Evolutionary conservation across 805 yeast species (phyloP).

Genomic region (Pichia eremophila): DNA sequence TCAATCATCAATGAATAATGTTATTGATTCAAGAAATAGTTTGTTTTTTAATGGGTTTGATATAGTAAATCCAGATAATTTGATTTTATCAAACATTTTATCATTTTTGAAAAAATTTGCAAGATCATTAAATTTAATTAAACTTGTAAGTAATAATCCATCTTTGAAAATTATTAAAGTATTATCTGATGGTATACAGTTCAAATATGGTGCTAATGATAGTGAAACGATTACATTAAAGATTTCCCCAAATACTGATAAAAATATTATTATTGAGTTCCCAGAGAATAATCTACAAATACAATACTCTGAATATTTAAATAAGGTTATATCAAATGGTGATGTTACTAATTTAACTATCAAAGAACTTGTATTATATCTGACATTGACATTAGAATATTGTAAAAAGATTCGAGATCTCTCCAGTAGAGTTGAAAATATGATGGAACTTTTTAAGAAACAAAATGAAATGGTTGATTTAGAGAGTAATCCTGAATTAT

Average conservation of each 20-base stretch:
- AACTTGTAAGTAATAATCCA: slow-evolving; percentile 22
- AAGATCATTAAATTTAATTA: slow-evolving; percentile 21
- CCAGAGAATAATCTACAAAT: slow-evolving; percentile 25
- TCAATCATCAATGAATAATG: neutral
- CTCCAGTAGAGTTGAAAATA: slow-evolving; percentile 5
- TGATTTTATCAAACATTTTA: slow-evolving; percentile 17
- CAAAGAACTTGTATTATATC: slow-evolving; percentile 20
- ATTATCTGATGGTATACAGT: slow-evolving; percentile 20
- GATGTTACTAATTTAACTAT: slow-evolving; percentile 10
- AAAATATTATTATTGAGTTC: slow-evolving; percentile 19
- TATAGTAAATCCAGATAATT: neutral
- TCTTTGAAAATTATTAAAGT: slow-evolving; percentile 20
- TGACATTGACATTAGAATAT: slow-evolving; percentile 23
- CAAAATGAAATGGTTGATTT: slow-evolving; percentile 10
- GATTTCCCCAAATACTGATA: slow-evolving; percentile 12
- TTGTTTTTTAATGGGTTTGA: neutral
- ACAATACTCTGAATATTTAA: slow-evolving; percentile 18
- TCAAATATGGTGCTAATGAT: slow-evolving; percentile 22
- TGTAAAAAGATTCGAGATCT: slow-evolving; percentile 16
- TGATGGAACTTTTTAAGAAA: slow-evolving; percentile 10
- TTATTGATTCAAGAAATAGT: neutral
- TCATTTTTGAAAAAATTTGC: slow-evolving; percentile 22
- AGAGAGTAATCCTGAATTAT: neutral
- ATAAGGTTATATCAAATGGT: slow-evolving; percentile 13
- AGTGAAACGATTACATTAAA: slow-evolving; percentile 22